Conservation (phyloP, 2,329 filamentous ascomycete species). For the Ophiostoma quercus region DNA sequence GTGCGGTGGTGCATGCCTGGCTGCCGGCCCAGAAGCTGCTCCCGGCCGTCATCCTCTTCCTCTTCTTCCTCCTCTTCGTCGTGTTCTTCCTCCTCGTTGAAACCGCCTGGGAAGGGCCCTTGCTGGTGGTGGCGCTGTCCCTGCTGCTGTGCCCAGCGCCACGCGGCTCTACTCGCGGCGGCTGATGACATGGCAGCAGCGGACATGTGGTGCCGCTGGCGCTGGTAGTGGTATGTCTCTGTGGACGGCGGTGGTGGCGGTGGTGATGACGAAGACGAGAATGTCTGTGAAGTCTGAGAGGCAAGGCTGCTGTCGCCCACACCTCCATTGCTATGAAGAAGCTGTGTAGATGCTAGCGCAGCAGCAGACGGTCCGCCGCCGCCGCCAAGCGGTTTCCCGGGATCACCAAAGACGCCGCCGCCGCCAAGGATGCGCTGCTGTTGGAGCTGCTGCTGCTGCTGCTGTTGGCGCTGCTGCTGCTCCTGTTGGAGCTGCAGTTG, state of each 20-base stretch:
- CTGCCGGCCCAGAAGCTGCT: neutral
- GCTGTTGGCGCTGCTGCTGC: neutral
- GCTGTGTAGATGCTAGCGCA: neutral
- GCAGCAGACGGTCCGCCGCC: neutral
- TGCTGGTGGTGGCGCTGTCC: constrained; percentile 22
- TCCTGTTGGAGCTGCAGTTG: constrained; percentile 11
- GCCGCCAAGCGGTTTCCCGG: neutral
- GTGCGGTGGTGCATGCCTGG: neutral
- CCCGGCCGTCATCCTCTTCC: neutral
- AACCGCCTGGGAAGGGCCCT: constrained; percentile 18
- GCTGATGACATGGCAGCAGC: constrained; percentile 21
- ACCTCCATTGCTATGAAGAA: neutral
- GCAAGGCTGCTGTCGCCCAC: neutral
- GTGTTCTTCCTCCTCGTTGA: constrained; percentile 27
- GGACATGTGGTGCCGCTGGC: constrained; percentile 17
- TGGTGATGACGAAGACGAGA: constrained; percentile 18
- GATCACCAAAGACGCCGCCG: neutral
- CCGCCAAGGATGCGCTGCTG: constrained; percentile 7
- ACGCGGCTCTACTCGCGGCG: constrained; percentile 17
- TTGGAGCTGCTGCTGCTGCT: constrained; percentile 7
- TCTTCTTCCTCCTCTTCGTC: constrained; percentile 15
- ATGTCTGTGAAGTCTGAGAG: neutral
- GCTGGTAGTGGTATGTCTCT: constrained; percentile 13
- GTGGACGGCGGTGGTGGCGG: constrained; percentile 17
- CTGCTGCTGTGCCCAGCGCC: constrained; percentile 23